phyloP scores from a whole-genome alignment of 225 moss, liverwort and hornwort genomes.

The Polytrichum commune region DNA sequence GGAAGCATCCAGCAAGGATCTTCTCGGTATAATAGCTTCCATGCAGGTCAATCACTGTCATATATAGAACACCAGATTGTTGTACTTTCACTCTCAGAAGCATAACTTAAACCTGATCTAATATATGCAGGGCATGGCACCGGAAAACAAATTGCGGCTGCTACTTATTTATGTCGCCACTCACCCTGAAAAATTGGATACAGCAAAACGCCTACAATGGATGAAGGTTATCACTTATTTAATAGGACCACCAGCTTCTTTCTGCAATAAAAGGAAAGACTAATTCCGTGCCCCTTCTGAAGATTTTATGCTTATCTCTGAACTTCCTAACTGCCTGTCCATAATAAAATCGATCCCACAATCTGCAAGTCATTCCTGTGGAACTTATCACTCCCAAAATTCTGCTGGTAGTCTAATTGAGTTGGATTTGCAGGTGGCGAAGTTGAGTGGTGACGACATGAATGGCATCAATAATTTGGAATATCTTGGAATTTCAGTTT shows the following conservation, averaged over 20 bases:
- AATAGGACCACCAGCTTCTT: neutral
- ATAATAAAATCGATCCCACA: neutral
- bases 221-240: slow-evolving; percentile 73
- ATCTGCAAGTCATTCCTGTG: neutral
- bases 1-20: slow-evolving; percentile 96
- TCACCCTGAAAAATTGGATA: slow-evolving; percentile 95
- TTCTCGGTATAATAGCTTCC: slow-evolving; percentile 73
- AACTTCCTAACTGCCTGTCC: too few relatives aligned
- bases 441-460: slow-evolving; percentile 87
- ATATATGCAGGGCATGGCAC: slow-evolving; percentile 65
- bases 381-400: too few relatives aligned
- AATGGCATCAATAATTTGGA: slow-evolving; percentile 92
- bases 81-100: too few relatives aligned
- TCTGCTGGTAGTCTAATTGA: too few relatives aligned
- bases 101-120: too few relatives aligned
- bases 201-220: slow-evolving; percentile 90
- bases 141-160: slow-evolving; percentile 81
- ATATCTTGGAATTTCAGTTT: slow-evolving; percentile 81
- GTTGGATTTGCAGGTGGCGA: slow-evolving; percentile 64
- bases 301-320: too few relatives aligned
- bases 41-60: slow-evolving; percentile 49
- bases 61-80: neutral
- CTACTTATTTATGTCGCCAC: slow-evolving; percentile 95
- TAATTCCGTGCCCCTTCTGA: too few relatives aligned
- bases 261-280: too few relatives aligned